Evolutionary conservation across 2,329 filamentous ascomycete species (phyloP).

Genomic region (Penicillium sp.): DNA sequence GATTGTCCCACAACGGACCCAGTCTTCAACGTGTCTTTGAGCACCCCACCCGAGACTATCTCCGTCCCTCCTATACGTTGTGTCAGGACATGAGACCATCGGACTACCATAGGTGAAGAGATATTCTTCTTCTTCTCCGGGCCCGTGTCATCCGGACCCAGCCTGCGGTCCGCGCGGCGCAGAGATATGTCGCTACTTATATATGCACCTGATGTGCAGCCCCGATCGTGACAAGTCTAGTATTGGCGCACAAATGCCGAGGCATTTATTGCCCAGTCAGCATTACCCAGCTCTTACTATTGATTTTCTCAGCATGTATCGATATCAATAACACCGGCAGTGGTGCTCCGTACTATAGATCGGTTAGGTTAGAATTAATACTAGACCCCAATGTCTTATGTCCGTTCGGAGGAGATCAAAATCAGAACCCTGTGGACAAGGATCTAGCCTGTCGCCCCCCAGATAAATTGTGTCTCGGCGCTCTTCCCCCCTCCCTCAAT

Average conservation of each 20-base stretch:
- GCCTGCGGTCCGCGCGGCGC: conserved; percentile 16
- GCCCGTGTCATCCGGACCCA: conserved; percentile 16
- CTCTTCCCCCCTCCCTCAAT: not conserved
- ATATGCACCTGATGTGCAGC: conserved; percentile 4
- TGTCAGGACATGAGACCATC: conserved; percentile 1
- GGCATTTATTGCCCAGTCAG: not conserved
- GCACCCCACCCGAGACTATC: conserved; percentile 9
- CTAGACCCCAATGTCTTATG: not conserved
- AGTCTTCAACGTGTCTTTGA: conserved; percentile 21
- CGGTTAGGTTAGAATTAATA: too few species aligned
- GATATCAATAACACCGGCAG: not conserved
- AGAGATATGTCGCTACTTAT: not conserved
- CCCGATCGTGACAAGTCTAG: not conserved
- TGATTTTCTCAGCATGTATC: not conserved
- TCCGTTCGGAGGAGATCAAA: not conserved
- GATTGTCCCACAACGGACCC: conserved; percentile 16
- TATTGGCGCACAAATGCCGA: not conserved
- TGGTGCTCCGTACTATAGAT: too few species aligned
- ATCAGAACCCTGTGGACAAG: not conserved
- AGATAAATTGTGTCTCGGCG: not conserved
- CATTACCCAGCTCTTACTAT: not conserved
- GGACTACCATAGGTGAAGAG: not conserved
- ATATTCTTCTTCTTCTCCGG: not conserved
- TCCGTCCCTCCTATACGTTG: not conserved
- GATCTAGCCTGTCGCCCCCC: not conserved